A percentile compares a stretch with the other conserved stretches of the same genome.
phyloP scores from a whole-genome alignment of 116 monocot species.

The Thalassia testudinum region DNA sequence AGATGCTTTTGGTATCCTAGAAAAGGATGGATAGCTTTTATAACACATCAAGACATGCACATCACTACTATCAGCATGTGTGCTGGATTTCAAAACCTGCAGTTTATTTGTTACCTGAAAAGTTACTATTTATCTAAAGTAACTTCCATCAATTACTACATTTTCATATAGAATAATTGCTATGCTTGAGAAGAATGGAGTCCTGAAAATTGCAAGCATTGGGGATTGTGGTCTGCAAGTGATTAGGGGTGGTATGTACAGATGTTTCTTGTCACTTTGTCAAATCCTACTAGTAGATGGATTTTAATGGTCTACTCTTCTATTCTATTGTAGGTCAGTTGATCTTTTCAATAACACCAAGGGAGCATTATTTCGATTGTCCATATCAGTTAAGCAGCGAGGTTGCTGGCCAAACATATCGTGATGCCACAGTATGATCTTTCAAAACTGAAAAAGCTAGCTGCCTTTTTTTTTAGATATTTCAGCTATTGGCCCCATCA shows the following conservation, averaged over 20 bases:
- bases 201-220: constrained; percentile 69
- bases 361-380: constrained; percentile 93
- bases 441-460: too few relatives aligned
- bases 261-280: too few relatives aligned
- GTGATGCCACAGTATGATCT: constrained; percentile 59
- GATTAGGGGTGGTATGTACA: constrained; percentile 46
- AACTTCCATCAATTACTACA: too few relatives aligned
- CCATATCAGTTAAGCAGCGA: constrained; percentile 93
- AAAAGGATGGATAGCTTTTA: too few relatives aligned
- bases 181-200: constrained; percentile 65
- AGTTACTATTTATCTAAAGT: too few relatives aligned
- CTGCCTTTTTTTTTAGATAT: too few relatives aligned
- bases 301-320: not conserved
- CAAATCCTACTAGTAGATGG: not conserved
- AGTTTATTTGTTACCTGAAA: too few relatives aligned
- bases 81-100: too few relatives aligned
- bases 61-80: too few relatives aligned
- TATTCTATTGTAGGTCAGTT: constrained; percentile 29
- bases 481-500: too few relatives aligned
- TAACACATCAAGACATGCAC: too few relatives aligned
- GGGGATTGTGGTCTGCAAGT: constrained; percentile 88
- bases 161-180: constrained; percentile 42
- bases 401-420: constrained; percentile 56
- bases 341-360: constrained; percentile 46
- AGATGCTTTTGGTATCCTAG: too few relatives aligned